These are phyloP conservation scores for Areca catechu DNA, from an alignment of 176 grass and related monocot species.

Conservation along the genomic window DNA sequence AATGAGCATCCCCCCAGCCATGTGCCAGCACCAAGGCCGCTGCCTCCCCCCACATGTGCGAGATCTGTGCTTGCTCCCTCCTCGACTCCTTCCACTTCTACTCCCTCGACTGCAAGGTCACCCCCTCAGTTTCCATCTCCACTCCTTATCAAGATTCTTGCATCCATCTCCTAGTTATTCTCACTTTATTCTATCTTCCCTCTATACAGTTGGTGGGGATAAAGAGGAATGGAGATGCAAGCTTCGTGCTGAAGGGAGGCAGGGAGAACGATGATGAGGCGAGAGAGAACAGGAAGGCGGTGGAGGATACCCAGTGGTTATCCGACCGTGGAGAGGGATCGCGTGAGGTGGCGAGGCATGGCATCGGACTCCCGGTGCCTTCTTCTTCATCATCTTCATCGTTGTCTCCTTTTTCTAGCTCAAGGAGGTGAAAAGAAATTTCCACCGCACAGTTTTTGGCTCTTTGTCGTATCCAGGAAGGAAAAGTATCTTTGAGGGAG, in stretches of 20 bases:
- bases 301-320: too few relatives aligned
- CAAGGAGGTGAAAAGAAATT: slow-evolving; percentile 53
- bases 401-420: not conserved
- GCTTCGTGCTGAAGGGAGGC: not conserved
- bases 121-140: not conserved
- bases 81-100: slow-evolving; percentile 31
- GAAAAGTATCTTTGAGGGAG: too few relatives aligned
- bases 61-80: slow-evolving; percentile 69
- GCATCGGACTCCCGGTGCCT: not conserved
- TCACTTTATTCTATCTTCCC: too few relatives aligned
- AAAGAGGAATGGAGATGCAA: slow-evolving; percentile 33
- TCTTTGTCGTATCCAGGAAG: too few relatives aligned
- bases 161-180: too few relatives aligned
- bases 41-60: slow-evolving; percentile 48
- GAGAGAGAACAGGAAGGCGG: not conserved
- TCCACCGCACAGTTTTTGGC: slow-evolving; percentile 55
- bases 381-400: too few relatives aligned
- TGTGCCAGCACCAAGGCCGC: slow-evolving; percentile 31
- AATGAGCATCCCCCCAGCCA: slow-evolving; percentile 70
- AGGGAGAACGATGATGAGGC: not conserved
- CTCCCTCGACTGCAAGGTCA: slow-evolving; percentile 51
- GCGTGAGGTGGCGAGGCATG: slow-evolving; percentile 5
- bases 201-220: slow-evolving; percentile 48
- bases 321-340: too few relatives aligned
- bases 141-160: not conserved